phyloP scores from a whole-genome alignment of 1,139 yeast genomes.

The Hansenula sp. region DNA sequence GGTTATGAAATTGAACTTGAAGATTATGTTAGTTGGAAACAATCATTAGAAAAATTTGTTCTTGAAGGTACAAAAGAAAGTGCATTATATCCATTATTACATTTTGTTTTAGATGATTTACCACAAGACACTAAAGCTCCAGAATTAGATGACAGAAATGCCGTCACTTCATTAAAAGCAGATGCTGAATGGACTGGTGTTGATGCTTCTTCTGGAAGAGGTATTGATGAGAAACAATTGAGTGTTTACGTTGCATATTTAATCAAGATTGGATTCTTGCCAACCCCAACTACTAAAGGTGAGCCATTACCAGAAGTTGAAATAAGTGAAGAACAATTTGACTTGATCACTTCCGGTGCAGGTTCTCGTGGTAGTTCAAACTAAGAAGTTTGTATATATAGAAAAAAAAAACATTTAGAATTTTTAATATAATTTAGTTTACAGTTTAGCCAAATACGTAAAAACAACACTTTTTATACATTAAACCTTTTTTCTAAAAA shows the following conservation, averaged over 20 bases:
- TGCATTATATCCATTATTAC: conserved; percentile 89
- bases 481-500: neutral
- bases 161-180: conserved; percentile 54
- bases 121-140: conserved; percentile 94
- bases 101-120: conserved; percentile 87
- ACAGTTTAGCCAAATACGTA: neutral
- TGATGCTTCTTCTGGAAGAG: conserved; percentile 66
- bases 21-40: conserved; percentile 78
- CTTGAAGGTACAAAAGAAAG: conserved; percentile 67
- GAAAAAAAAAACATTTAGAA: neutral
- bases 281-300: conserved; percentile 46
- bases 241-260: conserved; percentile 80
- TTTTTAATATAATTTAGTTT: neutral
- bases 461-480: neutral
- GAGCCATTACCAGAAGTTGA: conserved; percentile 52
- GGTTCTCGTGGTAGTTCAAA: conserved; percentile 70
- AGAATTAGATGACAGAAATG: conserved; percentile 83
- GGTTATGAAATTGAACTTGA: conserved; percentile 66
- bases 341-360: conserved; percentile 70
- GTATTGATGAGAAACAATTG: conserved; percentile 62
- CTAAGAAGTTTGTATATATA: conserved; percentile 1
- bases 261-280: conserved; percentile 73
- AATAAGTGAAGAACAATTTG: conserved; percentile 55
- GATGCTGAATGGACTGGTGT: conserved; percentile 63
- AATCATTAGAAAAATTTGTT: conserved; percentile 69